Base-by-base conservation (phyloP, 1,284 basidiomycete species). In the Tilletia walkeri region DNA sequence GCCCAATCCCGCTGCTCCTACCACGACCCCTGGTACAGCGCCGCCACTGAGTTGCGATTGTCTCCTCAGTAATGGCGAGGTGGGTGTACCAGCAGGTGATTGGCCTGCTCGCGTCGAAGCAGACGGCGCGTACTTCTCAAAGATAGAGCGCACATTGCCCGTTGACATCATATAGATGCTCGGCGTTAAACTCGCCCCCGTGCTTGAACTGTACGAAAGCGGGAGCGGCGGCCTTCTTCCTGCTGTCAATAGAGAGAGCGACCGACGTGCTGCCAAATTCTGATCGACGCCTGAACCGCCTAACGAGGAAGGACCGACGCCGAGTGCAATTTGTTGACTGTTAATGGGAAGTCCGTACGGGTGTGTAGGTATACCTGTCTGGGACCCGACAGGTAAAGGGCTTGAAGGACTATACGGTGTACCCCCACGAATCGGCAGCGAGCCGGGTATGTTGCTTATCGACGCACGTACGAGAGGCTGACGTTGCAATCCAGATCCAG, bases 351-450 rank as follows among this genome's bases (percentile, higher is more conserved):
- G 14, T 45, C 41, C 41, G 14, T 63, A 63, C 1, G 18, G 34
- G 9, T 63, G 59, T 16, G 18, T 36, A 14, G 59, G 36, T 14
- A 38, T 63, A 20, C 36, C 59, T 69, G 78, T 71, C 65, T 80
- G 77, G 48, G 75, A 72, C n/a, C 72, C 76, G 1, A 80, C 70
- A 20, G 77, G 78, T 3, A 77, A 80, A 5, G 78, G 72, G 10
- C 77, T 78, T 6, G 76, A 78, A 1, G 77, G 76, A 54, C 75
- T 78, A 66, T 75, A 80, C 1, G 78, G 78, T 34, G 75, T 75
- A 0, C 70, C 56, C 24, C 78, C 59, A 16, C 59, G 67, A 65
- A 16, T 65, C 67, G 48, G 70, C 65, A 53, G 70, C 69, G 14
- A 70, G 72, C 0, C 67, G 59, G 1, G 68, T 45, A 53, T 1